Conservation (phyloP, 805 yeast genomes). For the Wickerhamiella azymoides region DNA sequence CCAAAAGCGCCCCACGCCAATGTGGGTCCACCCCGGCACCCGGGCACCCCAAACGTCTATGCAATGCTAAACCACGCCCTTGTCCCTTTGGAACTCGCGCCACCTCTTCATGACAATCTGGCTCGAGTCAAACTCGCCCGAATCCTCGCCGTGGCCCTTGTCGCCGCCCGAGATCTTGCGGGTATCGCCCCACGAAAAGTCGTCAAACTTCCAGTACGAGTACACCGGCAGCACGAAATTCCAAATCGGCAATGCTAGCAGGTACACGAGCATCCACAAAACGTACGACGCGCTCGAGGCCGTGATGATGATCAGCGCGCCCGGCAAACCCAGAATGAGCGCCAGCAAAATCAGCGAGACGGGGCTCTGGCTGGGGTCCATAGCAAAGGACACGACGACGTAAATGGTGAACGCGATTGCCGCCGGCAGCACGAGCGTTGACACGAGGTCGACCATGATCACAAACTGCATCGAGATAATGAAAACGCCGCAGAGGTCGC, state of each 20-base stretch:
- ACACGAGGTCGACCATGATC: slow-evolving; percentile 67
- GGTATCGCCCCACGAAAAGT: slow-evolving; percentile 94
- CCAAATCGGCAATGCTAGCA: slow-evolving; percentile 84
- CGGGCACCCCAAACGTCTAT: too few relatives aligned
- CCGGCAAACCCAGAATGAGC: slow-evolving; percentile 75
- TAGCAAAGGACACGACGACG: slow-evolving; percentile 56
- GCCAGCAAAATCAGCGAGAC: slow-evolving; percentile 64
- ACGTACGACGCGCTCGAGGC: slow-evolving; percentile 61
- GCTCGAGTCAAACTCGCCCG: slow-evolving; percentile 85
- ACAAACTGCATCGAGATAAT: slow-evolving; percentile 93
- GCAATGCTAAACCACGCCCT: not conserved
- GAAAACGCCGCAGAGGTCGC: slow-evolving; percentile 85
- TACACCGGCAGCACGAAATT: slow-evolving; percentile 75
- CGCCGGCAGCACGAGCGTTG: slow-evolving; percentile 79
- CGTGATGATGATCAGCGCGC: slow-evolving; percentile 63
- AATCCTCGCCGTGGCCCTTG: slow-evolving; percentile 51
- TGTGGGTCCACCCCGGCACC: too few relatives aligned
- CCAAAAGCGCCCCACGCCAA: too few relatives aligned
- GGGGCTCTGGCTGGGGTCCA: slow-evolving; percentile 61
- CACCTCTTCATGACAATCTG: slow-evolving; percentile 83
- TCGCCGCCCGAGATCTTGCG: slow-evolving; percentile 62
- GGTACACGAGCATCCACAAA: slow-evolving; percentile 65
- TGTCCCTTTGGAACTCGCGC: slow-evolving; percentile 79
- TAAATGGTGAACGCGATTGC: slow-evolving; percentile 75
- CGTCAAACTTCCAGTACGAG: slow-evolving; percentile 91